A percentile compares a stretch with the other conserved stretches of the same genome.
These are phyloP conservation scores for Podospora appendiculata DNA, from an alignment of 495 filamentous ascomycete species.

Conservation along the genomic window DNA sequence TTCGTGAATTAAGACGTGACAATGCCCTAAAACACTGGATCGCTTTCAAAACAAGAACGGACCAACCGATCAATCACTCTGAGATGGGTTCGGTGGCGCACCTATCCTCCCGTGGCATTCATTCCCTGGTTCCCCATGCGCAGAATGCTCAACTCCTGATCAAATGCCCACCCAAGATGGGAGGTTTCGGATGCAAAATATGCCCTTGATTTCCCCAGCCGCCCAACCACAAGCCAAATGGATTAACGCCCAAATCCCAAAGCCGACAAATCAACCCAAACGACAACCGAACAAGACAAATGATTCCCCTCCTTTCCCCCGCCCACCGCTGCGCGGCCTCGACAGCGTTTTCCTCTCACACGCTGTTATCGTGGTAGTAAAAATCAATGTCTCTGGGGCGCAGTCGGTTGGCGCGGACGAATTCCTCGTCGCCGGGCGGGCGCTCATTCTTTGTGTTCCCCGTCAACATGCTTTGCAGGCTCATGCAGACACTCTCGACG, in stretches of 20 bases:
- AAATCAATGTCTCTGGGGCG: constrained; percentile 82
- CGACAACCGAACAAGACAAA: neutral
- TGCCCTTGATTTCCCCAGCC: neutral
- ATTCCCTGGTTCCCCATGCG: neutral
- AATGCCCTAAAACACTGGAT: too few relatives aligned
- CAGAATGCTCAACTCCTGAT: constrained; percentile 5
- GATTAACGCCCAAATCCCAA: neutral
- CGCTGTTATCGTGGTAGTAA: constrained; percentile 77
- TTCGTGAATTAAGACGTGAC: too few relatives aligned
- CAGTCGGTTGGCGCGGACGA: constrained; percentile 68
- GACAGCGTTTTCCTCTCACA: constrained; percentile 35
- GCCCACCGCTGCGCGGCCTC: too few relatives aligned
- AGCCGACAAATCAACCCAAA: neutral
- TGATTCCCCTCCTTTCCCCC: neutral
- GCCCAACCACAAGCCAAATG: neutral
- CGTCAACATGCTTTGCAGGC: constrained; percentile 95
- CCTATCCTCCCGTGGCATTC: neutral
- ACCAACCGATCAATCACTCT: too few relatives aligned
- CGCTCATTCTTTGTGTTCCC: constrained; percentile 85
- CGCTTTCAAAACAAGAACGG: too few relatives aligned
- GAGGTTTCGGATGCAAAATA: constrained; percentile 8
- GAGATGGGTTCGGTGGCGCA: neutral
- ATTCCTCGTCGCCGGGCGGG: constrained; percentile 78
- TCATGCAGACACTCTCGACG: constrained; percentile 95
- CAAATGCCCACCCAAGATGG: neutral